Evolutionary conservation across 257 asterid species (phyloP), one percentile per base, ranked within the genome.

Genomic region (Gentiana dahurica): DNA sequence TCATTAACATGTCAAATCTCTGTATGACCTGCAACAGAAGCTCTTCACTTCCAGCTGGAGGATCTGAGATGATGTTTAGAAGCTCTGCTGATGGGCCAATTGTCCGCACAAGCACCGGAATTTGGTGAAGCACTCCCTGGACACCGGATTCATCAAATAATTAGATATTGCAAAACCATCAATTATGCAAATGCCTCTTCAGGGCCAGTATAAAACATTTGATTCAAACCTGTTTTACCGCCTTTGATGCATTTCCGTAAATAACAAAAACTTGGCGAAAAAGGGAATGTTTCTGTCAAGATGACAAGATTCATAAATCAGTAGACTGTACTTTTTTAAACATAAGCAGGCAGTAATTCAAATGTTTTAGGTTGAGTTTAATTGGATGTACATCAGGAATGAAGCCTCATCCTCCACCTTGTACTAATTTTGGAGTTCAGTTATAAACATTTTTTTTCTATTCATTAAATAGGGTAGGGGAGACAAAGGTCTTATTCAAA

Each of bases 41-140:
- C 62, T 74, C 89, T 75, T 88, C 84, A 66, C 95, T 83, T 64
- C 94, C 95, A 75, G 58, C 59, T 48, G 97, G 98, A 50, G 93
- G 90, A 65, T 85, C 81, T 15, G 94, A 77, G 72, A 92, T 60
- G 69, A 85, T 75, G 60, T 65, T 79, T 53, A 92, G 97, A 72
- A 92, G 89, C 70, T 78, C 93, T 51, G 72, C 64, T 35, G 98
- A 88, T 53, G 94, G 70, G 62, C 98, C 97, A 67, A 92, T 85
- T 36, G 98, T 86, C 64, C 97, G 86, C 64, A 92, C 93, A 62
- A 88, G 95, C 66, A 88, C 77, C 36, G 95, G 97, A 57, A 85
- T 78, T 73, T 89, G 98, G 49, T 66, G 89, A 69, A 80, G 90
- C 67, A 92, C 80, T 68, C 81, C 94, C 98, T 92, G 96, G 66